These are phyloP conservation scores for Phoma sp. DNA, from an alignment of 2,329 filamentous ascomycete genomes.

Conservation along the genomic window DNA sequence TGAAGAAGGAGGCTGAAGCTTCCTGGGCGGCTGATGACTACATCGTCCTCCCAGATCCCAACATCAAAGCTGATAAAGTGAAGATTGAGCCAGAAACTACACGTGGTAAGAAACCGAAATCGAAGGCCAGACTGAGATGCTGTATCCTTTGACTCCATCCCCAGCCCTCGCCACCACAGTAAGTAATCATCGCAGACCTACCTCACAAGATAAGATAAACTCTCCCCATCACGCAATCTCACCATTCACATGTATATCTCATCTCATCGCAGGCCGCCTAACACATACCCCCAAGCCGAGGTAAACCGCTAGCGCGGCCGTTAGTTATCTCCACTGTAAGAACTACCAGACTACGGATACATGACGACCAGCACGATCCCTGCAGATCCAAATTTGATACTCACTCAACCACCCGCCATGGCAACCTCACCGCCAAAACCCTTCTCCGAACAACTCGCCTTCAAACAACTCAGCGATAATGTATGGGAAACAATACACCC, in stretches of 20 bases:
- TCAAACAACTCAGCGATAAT: conserved; percentile 19
- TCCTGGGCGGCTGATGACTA: conserved; percentile 21
- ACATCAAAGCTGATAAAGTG: neutral
- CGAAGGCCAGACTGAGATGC: neutral
- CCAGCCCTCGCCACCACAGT: no score
- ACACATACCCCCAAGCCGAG: no score
- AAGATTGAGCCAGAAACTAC: neutral
- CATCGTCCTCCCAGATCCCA: conserved; percentile 1
- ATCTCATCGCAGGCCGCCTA: no score
- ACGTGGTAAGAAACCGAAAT: neutral
- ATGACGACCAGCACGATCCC: no score
- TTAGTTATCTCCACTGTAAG: neutral
- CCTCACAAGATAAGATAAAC: no score
- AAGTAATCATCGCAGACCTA: no score
- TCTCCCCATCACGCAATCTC: no score
- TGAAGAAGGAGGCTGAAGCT: conserved; percentile 14
- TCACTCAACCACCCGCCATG: neutral
- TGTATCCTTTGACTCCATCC: neutral
- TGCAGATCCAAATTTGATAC: neutral
- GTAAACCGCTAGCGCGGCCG: conserved; percentile 6
- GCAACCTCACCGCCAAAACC: neutral
- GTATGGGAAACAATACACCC: conserved; percentile 26
- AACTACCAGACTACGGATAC: no score
- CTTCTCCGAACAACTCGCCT: conserved; percentile 25
- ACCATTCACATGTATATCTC: no score